Evolutionary conservation across 768 basidiomycete genomes (phyloP).

Genomic region (Mycena epipterygia): DNA sequence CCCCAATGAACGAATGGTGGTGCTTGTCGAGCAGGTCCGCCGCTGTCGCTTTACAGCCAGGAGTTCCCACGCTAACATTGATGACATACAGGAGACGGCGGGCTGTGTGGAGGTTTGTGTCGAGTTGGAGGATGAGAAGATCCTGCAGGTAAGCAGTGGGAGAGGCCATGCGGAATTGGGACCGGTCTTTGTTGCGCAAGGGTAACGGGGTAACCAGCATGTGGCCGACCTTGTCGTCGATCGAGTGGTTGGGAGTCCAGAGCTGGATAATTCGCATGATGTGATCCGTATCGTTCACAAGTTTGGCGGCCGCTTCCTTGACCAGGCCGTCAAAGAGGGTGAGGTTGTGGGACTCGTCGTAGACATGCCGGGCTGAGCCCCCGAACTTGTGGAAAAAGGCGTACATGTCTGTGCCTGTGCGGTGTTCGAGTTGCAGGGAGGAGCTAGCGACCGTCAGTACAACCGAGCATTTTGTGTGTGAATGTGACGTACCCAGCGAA

Average conservation of each 20-base stretch:
- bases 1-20: too few species aligned
- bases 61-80: too few species aligned
- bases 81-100: too few species aligned
- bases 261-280: slow-evolving; percentile 18
- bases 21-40: too few species aligned
- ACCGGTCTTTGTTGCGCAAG: too few species aligned
- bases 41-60: too few species aligned
- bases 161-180: too few species aligned
- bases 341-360: slow-evolving; percentile 11
- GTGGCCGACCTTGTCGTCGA: slow-evolving; percentile 11
- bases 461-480: slow-evolving; percentile 7
- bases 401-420: slow-evolving; percentile 16
- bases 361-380: slow-evolving; percentile 21
- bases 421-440: slow-evolving; percentile 14
- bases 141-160: too few species aligned
- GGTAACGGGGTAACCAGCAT: too few species aligned
- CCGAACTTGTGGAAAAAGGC: slow-evolving; percentile 22
- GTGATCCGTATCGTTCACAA: slow-evolving; percentile 15
- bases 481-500: slow-evolving; percentile 17
- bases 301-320: slow-evolving; percentile 20
- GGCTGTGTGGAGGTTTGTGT: too few species aligned
- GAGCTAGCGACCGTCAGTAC: slow-evolving; percentile 19
- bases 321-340: slow-evolving; percentile 2
- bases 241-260: slow-evolving; percentile 8
- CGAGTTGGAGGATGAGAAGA: too few species aligned